These are phyloP conservation scores for Saturnispora hagleri DNA, from an alignment of 805 yeast genomes.

Conservation along the genomic window DNA sequence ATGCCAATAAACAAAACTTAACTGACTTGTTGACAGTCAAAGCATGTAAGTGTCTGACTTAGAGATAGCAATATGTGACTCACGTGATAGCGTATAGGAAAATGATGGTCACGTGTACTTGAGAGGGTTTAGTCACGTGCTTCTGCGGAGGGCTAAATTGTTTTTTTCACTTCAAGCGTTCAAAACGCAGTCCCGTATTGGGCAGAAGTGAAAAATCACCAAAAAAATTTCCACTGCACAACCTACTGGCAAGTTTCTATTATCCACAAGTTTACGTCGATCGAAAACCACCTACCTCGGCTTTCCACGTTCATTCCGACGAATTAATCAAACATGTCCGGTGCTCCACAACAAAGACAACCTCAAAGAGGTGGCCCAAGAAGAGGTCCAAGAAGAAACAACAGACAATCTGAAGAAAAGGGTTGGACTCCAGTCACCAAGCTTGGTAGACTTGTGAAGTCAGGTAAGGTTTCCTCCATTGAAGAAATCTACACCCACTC, in stretches of 20 bases:
- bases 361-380: constrained; percentile 42
- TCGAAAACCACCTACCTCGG: constrained; percentile 63
- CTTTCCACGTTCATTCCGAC: constrained; percentile 66
- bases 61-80: too few relatives aligned
- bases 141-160: neutral
- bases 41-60: too few relatives aligned
- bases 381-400: constrained; percentile 53
- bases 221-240: neutral
- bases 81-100: too few relatives aligned
- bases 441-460: constrained; percentile 99
- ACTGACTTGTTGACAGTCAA: too few relatives aligned
- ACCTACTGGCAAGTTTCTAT: neutral
- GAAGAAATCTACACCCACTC: constrained; percentile 99
- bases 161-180: neutral
- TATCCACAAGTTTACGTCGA: constrained; percentile 31
- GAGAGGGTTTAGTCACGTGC: neutral
- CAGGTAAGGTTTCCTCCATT: constrained; percentile 91
- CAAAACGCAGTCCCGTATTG: neutral
- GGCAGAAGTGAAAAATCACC: neutral
- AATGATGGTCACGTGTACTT: neutral
- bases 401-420: constrained; percentile 90
- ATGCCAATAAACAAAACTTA: too few relatives aligned
- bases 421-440: constrained; percentile 99
- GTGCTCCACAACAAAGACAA: constrained; percentile 28
- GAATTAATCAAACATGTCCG: constrained; percentile 32